Evolutionary conservation across 305 asterid species (phyloP).

Genomic region (Fraxinus latifolia): DNA sequence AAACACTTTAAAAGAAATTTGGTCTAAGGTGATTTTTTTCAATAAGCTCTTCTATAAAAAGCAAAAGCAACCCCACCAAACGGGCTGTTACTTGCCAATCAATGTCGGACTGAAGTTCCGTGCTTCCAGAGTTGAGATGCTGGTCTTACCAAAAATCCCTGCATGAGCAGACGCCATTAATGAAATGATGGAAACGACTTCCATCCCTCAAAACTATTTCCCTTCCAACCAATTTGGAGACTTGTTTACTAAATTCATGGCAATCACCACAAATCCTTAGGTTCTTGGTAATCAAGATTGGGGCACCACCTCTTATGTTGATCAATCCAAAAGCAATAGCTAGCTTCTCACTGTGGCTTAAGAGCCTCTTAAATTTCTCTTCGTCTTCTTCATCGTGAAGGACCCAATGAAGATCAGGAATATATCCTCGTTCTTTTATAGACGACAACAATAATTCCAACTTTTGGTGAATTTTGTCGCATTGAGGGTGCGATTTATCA

Average conservation of each 20-base stretch:
- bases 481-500: conserved; percentile 29
- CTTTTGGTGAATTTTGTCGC: conserved; percentile 16
- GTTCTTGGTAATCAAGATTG: conserved; percentile 30
- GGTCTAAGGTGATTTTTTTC: neutral
- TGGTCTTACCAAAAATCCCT: conserved; percentile 32
- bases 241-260: conserved; percentile 31
- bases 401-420: conserved; percentile 31
- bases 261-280: conserved; percentile 38
- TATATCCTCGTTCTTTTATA: conserved; percentile 24
- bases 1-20: neutral
- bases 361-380: conserved; percentile 26
- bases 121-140: neutral
- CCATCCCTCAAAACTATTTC: conserved; percentile 36
- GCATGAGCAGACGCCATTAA: conserved; percentile 34
- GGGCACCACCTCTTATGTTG: conserved; percentile 10
- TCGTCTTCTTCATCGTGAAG: conserved; percentile 33
- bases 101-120: neutral
- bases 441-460: conserved; percentile 20
- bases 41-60: neutral
- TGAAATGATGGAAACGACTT: conserved; percentile 35
- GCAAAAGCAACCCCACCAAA: neutral
- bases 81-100: neutral
- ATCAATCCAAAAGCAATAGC: conserved; percentile 37
- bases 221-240: conserved; percentile 23
- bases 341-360: conserved; percentile 35